A percentile compares a stretch with the other conserved stretches of the same genome.
These are phyloP conservation scores for Metarhizium robertsii DNA, from an alignment of 2,329 filamentous ascomycete species.

Conservation along the genomic window DNA sequence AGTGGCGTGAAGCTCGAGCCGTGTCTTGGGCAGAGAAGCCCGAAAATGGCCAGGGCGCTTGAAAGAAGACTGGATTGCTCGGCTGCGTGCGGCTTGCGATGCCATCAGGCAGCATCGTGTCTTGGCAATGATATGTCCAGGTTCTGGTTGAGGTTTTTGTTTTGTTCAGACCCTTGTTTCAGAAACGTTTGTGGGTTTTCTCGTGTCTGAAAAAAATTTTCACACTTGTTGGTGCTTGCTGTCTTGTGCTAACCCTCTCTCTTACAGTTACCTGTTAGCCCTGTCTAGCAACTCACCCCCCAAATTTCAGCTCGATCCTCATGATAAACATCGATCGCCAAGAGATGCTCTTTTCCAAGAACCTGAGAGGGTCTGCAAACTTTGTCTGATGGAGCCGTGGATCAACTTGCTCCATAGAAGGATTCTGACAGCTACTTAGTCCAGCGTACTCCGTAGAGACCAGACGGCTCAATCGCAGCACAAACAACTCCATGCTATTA, in stretches of 20 bases:
- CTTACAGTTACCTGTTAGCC: neutral
- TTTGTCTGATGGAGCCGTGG: neutral
- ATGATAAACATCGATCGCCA: neutral
- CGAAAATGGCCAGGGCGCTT: neutral
- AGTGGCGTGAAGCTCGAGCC: neutral
- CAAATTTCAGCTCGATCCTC: neutral
- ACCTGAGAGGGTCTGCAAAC: neutral
- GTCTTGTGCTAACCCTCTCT: no score
- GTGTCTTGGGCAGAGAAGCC: neutral
- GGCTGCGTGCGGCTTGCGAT: neutral
- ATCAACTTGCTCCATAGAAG: neutral
- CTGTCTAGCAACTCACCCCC: neutral
- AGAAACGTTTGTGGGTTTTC: neutral
- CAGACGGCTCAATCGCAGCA: neutral
- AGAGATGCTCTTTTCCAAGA: neutral
- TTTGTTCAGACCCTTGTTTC: neutral
- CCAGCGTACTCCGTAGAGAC: no score
- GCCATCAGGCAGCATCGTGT: neutral
- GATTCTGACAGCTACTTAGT: no score
- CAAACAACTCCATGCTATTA: neutral
- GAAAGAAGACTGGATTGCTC: neutral
- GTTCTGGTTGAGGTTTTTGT: neutral
- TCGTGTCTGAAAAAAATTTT: neutral
- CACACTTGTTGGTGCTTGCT: neutral
- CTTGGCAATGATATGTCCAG: neutral